Conservation (phyloP, 495 filamentous ascomycete species). For the Articulospora tetracladia region DNA sequence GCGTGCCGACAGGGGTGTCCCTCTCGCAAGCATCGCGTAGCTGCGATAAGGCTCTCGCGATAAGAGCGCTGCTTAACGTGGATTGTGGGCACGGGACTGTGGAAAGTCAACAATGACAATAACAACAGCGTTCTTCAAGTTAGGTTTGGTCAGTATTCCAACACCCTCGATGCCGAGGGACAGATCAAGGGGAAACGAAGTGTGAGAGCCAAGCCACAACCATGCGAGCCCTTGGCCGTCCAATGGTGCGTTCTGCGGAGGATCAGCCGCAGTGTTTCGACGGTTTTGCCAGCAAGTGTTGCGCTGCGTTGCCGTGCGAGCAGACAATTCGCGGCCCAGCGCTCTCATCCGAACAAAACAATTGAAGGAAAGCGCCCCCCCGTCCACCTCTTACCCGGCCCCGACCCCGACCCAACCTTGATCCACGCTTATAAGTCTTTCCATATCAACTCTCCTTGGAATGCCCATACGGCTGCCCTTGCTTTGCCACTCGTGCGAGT, state of each 20-base stretch:
- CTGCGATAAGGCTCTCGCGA: too few species aligned
- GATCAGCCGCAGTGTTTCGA: background rate
- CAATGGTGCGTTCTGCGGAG: too few species aligned
- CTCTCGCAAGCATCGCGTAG: too few species aligned
- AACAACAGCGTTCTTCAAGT: too few species aligned
- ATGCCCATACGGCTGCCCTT: conserved; percentile 5
- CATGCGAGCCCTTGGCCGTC: too few species aligned
- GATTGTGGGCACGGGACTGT: too few species aligned
- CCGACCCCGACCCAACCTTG: background rate
- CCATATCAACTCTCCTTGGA: background rate
- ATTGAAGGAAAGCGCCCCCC: background rate
- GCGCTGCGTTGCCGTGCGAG: background rate
- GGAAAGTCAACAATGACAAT: too few species aligned
- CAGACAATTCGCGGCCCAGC: background rate
- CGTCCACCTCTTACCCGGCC: background rate
- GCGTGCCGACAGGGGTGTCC: too few species aligned
- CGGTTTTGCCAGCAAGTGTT: too few species aligned
- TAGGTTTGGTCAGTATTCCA: too few species aligned
- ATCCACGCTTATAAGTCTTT: background rate
- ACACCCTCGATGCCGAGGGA: too few species aligned
- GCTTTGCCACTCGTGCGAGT: background rate
- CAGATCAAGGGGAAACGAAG: background rate
- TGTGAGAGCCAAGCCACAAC: background rate
- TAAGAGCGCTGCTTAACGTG: too few species aligned
- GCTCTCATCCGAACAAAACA: background rate